phyloP scores from a whole-genome alignment of 306 rosid genomes.

The Citrullus amarus region DNA sequence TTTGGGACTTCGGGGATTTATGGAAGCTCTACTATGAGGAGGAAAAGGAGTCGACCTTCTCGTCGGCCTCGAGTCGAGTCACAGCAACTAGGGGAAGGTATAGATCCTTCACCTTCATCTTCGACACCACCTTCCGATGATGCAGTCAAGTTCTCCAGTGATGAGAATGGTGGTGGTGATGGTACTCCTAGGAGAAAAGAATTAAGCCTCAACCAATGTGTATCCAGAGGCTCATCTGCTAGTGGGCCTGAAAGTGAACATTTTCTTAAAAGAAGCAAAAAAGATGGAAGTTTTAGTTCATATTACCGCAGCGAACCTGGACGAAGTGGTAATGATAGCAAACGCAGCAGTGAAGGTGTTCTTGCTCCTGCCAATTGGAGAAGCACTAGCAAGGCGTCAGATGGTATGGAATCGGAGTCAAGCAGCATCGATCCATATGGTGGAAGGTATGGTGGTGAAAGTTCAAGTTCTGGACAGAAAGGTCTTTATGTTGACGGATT shows the following conservation, averaged over 20 bases:
- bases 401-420: slow-evolving; percentile 3
- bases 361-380: slow-evolving; percentile 94
- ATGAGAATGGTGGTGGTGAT: slow-evolving; percentile 59
- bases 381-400: slow-evolving; percentile 32
- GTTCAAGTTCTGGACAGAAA: slow-evolving; percentile 34
- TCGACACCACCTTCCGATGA: slow-evolving; percentile 65
- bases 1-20: slow-evolving; percentile 31
- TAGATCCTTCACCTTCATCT: slow-evolving; percentile 42
- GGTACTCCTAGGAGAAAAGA: slow-evolving; percentile 56
- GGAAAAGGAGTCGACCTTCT: slow-evolving; percentile 75
- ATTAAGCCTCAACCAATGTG: slow-evolving; percentile 49
- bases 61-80: slow-evolving; percentile 81
- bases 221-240: slow-evolving; percentile 30
- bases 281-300: slow-evolving; percentile 35
- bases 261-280: slow-evolving; percentile 23
- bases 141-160: slow-evolving; percentile 59
- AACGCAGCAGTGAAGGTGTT: slow-evolving; percentile 70
- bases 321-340: slow-evolving; percentile 29
- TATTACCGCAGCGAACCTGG: slow-evolving; percentile 44
- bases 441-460: slow-evolving; percentile 45
- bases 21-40: slow-evolving; percentile 52
- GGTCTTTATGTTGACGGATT: slow-evolving; percentile 39
- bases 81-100: slow-evolving; percentile 39
- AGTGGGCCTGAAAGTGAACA: slow-evolving; percentile 32
- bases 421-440: slow-evolving; percentile 22